Evolutionary conservation across 257 asterid species (phyloP).

Genomic region (Haberlea rhodopensis): DNA sequence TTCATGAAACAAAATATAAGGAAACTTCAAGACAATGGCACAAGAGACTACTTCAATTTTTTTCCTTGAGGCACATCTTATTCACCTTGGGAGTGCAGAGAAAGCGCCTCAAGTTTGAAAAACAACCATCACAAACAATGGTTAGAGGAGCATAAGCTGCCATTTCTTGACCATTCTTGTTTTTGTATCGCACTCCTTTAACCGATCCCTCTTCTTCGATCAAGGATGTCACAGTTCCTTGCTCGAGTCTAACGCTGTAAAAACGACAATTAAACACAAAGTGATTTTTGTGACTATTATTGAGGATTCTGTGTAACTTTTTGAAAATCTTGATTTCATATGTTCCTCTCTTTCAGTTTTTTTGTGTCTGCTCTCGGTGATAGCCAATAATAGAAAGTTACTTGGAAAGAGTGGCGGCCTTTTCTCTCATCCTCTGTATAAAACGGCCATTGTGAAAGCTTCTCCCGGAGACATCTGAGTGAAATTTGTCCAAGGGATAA

Average conservation of each 20-base stretch:
- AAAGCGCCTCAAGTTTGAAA: too few relatives aligned
- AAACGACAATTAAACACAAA: too few relatives aligned
- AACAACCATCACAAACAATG: too few relatives aligned
- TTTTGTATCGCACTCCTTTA: slow-evolving; percentile 43
- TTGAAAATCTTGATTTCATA: too few relatives aligned
- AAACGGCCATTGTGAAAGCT: slow-evolving; percentile 47
- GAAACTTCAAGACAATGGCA: neutral
- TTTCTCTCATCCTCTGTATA: slow-evolving; percentile 42
- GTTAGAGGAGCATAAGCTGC: slow-evolving; percentile 39
- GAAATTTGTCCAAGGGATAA: slow-evolving; percentile 41
- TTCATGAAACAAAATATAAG: neutral
- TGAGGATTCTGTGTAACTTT: neutral
- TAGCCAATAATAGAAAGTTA: too few relatives aligned
- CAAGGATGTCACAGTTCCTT: slow-evolving; percentile 40
- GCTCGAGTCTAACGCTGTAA: slow-evolving; percentile 36
- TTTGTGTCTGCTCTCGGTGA: too few relatives aligned
- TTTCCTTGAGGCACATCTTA: too few relatives aligned
- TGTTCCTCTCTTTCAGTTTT: too few relatives aligned
- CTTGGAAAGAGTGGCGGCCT: slow-evolving; percentile 43
- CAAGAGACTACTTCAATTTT: neutral
- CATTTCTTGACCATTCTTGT: slow-evolving; percentile 31
- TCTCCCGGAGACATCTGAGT: slow-evolving; percentile 37
- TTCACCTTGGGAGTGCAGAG: slow-evolving; percentile 38
- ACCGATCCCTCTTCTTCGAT: slow-evolving; percentile 37
- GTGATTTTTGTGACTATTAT: neutral